Evolutionary conservation across 2,329 filamentous ascomycete genomes (phyloP), one percentile per base, ranked within the genome.

Genomic region (Penicillium olsonii): DNA sequence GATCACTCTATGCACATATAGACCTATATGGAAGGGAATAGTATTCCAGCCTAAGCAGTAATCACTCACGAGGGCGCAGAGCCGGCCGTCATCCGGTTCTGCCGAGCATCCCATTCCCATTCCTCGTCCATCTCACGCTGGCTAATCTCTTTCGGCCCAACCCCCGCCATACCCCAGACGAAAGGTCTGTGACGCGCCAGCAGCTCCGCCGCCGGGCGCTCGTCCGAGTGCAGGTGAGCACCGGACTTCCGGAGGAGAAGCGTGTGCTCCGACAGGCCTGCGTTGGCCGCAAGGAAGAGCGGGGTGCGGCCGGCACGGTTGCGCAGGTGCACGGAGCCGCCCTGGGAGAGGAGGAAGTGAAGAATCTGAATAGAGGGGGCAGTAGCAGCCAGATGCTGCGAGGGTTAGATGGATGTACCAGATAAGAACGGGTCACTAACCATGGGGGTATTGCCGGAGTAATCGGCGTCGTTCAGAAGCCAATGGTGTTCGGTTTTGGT

Each of bases 391-490:
- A 84, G 73, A 59, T 84, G 82, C 78, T 52, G 31, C 11, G n/a
- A 31, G 33, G 33, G 17, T 35, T 35, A 18, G 33, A 33, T 38
- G 14, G 33, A 27, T 24, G 22, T 8, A 24, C 4, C 24, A 19
- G 19, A 15, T 22, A 14, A 33, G 8, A 39, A 24, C 17, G 20
- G 34, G 15, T 4, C 5, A 54, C 67, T 56, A 63, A 75, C 73
- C 42, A 78, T 62, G 17, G 75, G 75, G 20, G 89, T 92, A 71
- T 92, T 94, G 39, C 89, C 88, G 17, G 87, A 87, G 66, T 92
- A 92, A 71, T 94, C 89, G 24, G 83, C 81, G 55, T 85, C 84
- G 63, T 88, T 88, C 37, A 94, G 78, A 17, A 94, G 77, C 71
- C 81, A 82, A 49, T 80, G 74, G 54, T 84, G 80, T 62, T 89